phyloP scores from a whole-genome alignment of 495 filamentous ascomycete species.

The Penicillium paxilli region DNA sequence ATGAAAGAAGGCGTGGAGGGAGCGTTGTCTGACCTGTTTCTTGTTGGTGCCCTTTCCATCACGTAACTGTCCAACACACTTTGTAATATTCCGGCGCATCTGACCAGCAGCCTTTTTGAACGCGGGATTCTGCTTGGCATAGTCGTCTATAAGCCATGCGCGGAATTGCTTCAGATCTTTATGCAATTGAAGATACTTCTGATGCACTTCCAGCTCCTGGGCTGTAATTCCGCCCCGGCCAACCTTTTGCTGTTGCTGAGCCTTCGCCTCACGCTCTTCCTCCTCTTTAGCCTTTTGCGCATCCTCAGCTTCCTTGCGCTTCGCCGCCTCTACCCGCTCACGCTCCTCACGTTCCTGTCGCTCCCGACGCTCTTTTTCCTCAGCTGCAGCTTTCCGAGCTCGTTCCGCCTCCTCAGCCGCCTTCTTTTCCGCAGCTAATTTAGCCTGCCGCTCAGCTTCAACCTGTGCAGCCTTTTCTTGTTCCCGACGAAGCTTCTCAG shows the following conservation, averaged over 20 bases:
- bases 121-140: constrained; percentile 47
- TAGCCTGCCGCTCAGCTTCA: constrained; percentile 40
- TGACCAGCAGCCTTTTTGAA: constrained; percentile 71
- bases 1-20: not conserved
- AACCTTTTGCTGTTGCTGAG: constrained; percentile 27
- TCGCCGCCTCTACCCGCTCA: constrained; percentile 38
- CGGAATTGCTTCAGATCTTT: constrained; percentile 71
- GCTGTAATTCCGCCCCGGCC: constrained; percentile 25
- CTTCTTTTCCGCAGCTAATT: constrained; percentile 44
- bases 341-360: constrained; percentile 54
- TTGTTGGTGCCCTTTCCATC: constrained; percentile 63
- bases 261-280: constrained; percentile 31
- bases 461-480: constrained; percentile 42
- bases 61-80: constrained; percentile 72
- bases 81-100: constrained; percentile 69
- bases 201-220: constrained; percentile 46
- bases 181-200: constrained; percentile 70
- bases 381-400: constrained; percentile 40
- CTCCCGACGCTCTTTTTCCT: constrained; percentile 57
- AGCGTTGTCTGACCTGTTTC: constrained; percentile 37
- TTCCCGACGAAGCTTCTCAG: constrained; percentile 34
- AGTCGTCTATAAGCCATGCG: constrained; percentile 43
- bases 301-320: constrained; percentile 39
- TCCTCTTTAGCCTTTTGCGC: constrained; percentile 35
- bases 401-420: constrained; percentile 39